Conservation (phyloP, 495 filamentous ascomycete genomes). For the Aspergillus olivimuriae region DNA sequence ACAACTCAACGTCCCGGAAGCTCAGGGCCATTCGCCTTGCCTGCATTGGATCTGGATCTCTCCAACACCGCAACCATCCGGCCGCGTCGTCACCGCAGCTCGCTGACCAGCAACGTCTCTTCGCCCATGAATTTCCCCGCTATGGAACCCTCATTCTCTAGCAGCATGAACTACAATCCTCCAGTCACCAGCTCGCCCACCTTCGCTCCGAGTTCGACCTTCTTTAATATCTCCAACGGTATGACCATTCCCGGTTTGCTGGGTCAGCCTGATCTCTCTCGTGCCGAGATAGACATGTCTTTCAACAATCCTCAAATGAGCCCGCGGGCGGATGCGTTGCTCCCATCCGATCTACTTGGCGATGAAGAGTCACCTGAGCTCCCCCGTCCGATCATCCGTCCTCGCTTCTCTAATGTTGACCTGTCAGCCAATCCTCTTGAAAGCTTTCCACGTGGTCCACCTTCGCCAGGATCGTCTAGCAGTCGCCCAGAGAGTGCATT, state of each 20-base stretch:
- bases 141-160: conserved; percentile 31
- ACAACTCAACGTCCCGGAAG: conserved; percentile 36
- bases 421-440: conserved; percentile 28
- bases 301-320: conserved; percentile 67
- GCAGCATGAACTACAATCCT: conserved; percentile 36
- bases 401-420: conserved; percentile 33
- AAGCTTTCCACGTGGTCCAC: conserved; percentile 45
- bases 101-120: conserved; percentile 43
- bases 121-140: conserved; percentile 38
- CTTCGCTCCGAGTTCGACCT: conserved; percentile 41
- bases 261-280: conserved; percentile 35
- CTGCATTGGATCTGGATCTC: conserved; percentile 38
- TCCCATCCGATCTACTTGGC: conserved; percentile 74
- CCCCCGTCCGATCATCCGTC: conserved; percentile 34
- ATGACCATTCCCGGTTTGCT: conserved; percentile 36
- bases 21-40: conserved; percentile 38
- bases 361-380: conserved; percentile 63
- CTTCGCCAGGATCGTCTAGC: conserved; percentile 65
- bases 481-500: conserved; percentile 57
- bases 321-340: conserved; percentile 67
- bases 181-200: conserved; percentile 43
- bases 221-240: conserved; percentile 58
- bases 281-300: conserved; percentile 39
- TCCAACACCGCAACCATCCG: conserved; percentile 37
- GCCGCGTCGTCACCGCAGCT: conserved; percentile 43